These are phyloP conservation scores for Periconia digitata DNA, from an alignment of 2,329 filamentous ascomycete species.

Conservation along the genomic window DNA sequence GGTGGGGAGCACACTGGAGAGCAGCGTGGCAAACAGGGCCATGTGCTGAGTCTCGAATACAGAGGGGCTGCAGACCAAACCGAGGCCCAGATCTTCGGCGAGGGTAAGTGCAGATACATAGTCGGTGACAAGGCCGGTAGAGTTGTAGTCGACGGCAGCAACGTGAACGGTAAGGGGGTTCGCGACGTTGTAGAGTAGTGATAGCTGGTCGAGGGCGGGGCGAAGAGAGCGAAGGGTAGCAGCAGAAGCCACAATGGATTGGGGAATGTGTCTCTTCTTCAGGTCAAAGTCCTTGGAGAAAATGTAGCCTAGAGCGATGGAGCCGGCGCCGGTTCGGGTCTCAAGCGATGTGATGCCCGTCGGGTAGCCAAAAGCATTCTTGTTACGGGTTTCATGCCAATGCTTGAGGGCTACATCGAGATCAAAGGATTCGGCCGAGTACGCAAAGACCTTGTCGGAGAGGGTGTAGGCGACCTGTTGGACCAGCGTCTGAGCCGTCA, in stretches of 20 bases:
- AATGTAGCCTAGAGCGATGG: slow-evolving; percentile 91
- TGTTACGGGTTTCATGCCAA: slow-evolving; percentile 71
- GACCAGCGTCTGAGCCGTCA: slow-evolving; percentile 88
- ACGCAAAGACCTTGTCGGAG: slow-evolving; percentile 96
- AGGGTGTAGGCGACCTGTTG: slow-evolving; percentile 95
- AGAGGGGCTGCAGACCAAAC: slow-evolving; percentile 80
- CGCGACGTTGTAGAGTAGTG: slow-evolving; percentile 85
- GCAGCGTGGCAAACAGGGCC: slow-evolving; percentile 80
- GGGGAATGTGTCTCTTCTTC: slow-evolving; percentile 85
- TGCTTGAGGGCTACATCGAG: slow-evolving; percentile 79
- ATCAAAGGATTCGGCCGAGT: slow-evolving; percentile 91
- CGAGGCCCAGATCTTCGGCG: slow-evolving; percentile 87
- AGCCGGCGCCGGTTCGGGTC: slow-evolving; percentile 84
- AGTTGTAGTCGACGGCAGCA: slow-evolving; percentile 83
- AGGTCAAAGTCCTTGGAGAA: slow-evolving; percentile 97
- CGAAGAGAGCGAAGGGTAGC: slow-evolving; percentile 79
- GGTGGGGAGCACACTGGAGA: slow-evolving; percentile 77
- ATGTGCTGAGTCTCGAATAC: slow-evolving; percentile 95
- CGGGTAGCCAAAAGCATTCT: slow-evolving; percentile 79
- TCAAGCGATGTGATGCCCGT: slow-evolving; percentile 80
- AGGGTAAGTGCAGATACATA: slow-evolving; percentile 79
- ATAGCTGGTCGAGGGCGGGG: slow-evolving; percentile 84
- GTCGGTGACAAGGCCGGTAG: slow-evolving; percentile 77
- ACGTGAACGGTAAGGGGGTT: slow-evolving; percentile 93
- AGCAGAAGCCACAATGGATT: slow-evolving; percentile 85